Evolutionary conservation across 129 eudicot genomes (phyloP).

Genomic region (Oenanthe sinensis): DNA sequence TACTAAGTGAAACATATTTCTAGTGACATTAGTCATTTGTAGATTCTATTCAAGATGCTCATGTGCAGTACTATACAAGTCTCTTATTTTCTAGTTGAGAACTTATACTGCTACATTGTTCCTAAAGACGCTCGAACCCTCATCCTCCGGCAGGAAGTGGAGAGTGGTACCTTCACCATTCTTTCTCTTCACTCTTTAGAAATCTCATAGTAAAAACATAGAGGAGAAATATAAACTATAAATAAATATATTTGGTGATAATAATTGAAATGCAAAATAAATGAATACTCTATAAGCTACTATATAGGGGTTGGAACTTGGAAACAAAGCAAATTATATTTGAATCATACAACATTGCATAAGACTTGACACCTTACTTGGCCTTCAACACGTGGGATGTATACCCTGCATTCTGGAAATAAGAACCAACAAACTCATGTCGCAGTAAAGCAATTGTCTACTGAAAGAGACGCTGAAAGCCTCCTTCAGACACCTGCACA

Average conservation of each 20-base stretch:
- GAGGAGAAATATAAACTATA: background rate
- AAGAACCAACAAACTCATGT: background rate
- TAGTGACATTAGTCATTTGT: background rate
- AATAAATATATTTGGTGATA: background rate
- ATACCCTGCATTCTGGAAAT: background rate
- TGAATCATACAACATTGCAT: background rate
- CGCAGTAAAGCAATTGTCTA: background rate
- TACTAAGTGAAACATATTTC: background rate
- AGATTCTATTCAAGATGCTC: background rate
- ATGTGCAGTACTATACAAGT: background rate
- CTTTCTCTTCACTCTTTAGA: background rate
- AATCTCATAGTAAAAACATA: background rate
- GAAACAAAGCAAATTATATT: background rate
- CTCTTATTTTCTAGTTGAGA: background rate
- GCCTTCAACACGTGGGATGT: background rate
- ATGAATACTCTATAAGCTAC: background rate
- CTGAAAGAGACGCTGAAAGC: background rate
- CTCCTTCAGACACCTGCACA: background rate
- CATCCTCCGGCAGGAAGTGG: background rate
- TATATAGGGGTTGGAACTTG: background rate
- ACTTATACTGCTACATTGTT: background rate
- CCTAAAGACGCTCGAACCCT: background rate
- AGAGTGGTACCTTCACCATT: background rate
- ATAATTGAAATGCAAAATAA: background rate
- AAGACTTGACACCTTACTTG: background rate